Conservation (phyloP, 805 yeast genomes). For the Ogataea naganishii region DNA sequence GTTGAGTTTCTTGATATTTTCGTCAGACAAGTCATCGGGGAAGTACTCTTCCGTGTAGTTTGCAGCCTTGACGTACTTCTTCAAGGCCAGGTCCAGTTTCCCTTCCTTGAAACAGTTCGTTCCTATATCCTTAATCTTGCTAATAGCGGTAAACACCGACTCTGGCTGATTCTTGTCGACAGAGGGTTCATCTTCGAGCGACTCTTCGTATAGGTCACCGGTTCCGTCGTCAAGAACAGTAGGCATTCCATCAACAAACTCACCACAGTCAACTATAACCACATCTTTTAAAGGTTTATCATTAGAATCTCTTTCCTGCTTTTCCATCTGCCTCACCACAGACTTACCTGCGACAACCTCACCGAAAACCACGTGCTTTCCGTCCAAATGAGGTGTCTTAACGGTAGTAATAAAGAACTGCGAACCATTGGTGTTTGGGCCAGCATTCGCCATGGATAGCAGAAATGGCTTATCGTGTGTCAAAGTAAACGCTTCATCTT, state of each 20-base stretch:
- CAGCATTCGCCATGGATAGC: slow-evolving; percentile 95
- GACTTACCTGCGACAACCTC: slow-evolving; percentile 78
- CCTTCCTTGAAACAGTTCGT: slow-evolving; percentile 65
- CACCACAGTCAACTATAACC: slow-evolving; percentile 72
- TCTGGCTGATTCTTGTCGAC: slow-evolving; percentile 54
- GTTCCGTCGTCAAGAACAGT: slow-evolving; percentile 60
- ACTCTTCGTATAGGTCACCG: slow-evolving; percentile 77
- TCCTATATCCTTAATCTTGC: slow-evolving; percentile 65
- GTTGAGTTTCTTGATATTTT: slow-evolving; percentile 39
- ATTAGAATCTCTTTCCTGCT: slow-evolving; percentile 48
- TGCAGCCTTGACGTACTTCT: slow-evolving; percentile 67
- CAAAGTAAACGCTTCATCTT: slow-evolving; percentile 77
- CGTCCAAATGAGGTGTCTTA: slow-evolving; percentile 89
- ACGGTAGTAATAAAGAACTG: slow-evolving; percentile 93
- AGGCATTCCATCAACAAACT: slow-evolving; percentile 49
- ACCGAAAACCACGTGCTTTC: slow-evolving; percentile 96
- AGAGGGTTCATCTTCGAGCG: slow-evolving; percentile 62
- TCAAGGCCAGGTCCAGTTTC: slow-evolving; percentile 44
- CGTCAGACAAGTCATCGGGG: slow-evolving; percentile 59
- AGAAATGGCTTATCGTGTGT: slow-evolving; percentile 81
- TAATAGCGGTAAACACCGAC: slow-evolving; percentile 58
- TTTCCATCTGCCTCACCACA: slow-evolving; percentile 70
- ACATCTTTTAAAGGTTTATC: slow-evolving; percentile 73
- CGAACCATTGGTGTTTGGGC: slow-evolving; percentile 92
- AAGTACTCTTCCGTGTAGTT: slow-evolving; percentile 62